Percentiles rank a stretch among this genome's conserved stretches.
Conservation (phyloP, 192 early-diverging fungal species). For the Backusella mclennaniae region DNA sequence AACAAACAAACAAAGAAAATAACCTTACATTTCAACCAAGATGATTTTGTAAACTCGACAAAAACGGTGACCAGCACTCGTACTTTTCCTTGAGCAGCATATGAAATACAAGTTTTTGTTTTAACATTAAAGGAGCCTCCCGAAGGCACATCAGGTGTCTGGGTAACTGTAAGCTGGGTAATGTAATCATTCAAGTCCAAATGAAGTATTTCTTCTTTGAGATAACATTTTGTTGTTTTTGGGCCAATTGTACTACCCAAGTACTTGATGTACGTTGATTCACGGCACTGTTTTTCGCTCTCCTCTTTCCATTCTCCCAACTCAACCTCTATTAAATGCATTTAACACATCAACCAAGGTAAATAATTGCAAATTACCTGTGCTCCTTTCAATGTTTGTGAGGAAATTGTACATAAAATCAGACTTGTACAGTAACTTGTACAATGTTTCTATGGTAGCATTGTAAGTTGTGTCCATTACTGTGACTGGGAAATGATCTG, state of each 20-base stretch:
- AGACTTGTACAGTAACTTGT: conserved; percentile 52
- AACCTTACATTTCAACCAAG: conserved; percentile 51
- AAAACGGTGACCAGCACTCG: conserved; percentile 49
- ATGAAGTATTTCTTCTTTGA: conserved; percentile 50
- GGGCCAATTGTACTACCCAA: conserved; percentile 45
- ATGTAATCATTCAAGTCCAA: conserved; percentile 50
- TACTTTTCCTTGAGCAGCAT: conserved; percentile 40
- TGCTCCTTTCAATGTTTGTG: conserved; percentile 43
- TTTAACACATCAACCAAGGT: neutral
- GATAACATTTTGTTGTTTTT: conserved; percentile 52
- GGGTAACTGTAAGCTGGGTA: conserved; percentile 44
- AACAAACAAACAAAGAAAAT: neutral
- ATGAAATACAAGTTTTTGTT: conserved; percentile 51
- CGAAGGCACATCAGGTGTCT: conserved; percentile 58
- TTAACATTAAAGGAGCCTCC: conserved; percentile 53
- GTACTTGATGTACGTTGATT: conserved; percentile 39
- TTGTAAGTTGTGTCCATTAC: conserved; percentile 46
- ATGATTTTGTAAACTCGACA: conserved; percentile 53
- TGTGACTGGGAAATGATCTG: conserved; percentile 44
- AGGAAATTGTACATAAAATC: conserved; percentile 46
- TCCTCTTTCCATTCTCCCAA: conserved; percentile 37
- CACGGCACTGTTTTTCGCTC: conserved; percentile 11
- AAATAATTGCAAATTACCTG: conserved; percentile 28
- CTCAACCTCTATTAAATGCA: conserved; percentile 28
- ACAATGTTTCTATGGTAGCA: conserved; percentile 46